A percentile compares a stretch with the other conserved stretches of the same genome.
phyloP scores from a whole-genome alignment of 768 basidiomycete species.

The Boletus reticulatus region DNA sequence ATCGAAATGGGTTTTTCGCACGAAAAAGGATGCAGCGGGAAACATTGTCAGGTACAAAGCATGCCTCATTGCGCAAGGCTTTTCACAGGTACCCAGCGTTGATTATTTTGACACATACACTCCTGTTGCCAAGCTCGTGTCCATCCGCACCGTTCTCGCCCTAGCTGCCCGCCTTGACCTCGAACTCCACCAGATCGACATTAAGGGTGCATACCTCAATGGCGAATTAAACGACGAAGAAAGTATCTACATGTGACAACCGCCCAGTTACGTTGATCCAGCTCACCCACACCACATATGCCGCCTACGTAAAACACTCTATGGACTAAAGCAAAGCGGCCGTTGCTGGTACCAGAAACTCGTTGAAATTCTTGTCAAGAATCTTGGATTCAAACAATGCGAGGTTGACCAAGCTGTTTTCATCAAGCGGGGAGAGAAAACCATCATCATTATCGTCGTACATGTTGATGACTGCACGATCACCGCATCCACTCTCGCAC shows the following conservation, averaged over 20 bases:
- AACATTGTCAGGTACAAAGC: too few relatives aligned
- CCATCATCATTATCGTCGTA: not conserved
- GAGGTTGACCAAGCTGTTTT: not conserved
- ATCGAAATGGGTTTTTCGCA: not conserved
- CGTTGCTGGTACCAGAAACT: not conserved
- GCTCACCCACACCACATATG: not conserved
- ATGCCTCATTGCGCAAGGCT: too few relatives aligned
- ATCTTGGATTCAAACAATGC: not conserved
- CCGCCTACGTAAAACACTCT: not conserved
- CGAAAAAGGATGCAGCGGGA: not conserved
- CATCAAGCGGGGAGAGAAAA: not conserved
- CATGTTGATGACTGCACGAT: not conserved
- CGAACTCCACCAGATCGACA: not conserved
- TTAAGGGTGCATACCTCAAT: not conserved
- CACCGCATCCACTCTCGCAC: not conserved
- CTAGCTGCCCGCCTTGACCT: not conserved
- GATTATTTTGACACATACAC: not conserved
- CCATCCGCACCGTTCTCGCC: not conserved
- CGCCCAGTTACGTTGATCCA: not conserved
- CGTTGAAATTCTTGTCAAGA: not conserved
- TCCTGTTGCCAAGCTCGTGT: not conserved
- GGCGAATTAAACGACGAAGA: too few relatives aligned
- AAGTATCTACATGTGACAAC: not conserved
- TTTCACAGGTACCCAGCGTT: not conserved
- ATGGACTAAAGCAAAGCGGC: not conserved